A percentile compares a stretch with the other conserved stretches of the same genome.
These are phyloP conservation scores for Aspergillus nidulans DNA, from an alignment of 495 filamentous ascomycete species.

Conservation along the genomic window DNA sequence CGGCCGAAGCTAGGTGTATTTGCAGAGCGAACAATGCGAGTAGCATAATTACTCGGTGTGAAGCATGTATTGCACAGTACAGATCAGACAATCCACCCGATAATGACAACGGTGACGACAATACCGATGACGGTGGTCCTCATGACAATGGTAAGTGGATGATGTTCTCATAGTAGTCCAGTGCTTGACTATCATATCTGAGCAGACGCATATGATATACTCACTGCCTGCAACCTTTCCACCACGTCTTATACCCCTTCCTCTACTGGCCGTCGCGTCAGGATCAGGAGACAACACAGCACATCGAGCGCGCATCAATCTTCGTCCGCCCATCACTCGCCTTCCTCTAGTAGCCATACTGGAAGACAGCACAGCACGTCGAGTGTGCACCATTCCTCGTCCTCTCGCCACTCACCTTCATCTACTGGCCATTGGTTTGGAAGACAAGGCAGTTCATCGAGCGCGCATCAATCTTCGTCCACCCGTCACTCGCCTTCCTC, in stretches of 20 bases:
- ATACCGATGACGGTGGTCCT: constrained; percentile 17
- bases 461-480: too few species aligned
- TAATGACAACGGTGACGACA: constrained; percentile 12
- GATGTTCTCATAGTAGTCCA: background rate
- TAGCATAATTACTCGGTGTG: constrained; percentile 29
- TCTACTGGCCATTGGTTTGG: background rate
- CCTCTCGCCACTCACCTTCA: too few species aligned
- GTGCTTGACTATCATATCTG: background rate
- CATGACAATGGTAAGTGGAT: constrained; percentile 23
- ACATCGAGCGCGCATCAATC: background rate
- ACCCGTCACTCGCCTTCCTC: too few species aligned
- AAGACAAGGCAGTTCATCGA: background rate
- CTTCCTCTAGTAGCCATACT: too few species aligned
- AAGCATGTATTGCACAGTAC: constrained; percentile 35
- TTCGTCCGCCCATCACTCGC: too few species aligned
- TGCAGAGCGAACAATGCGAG: constrained; percentile 27
- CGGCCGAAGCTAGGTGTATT: constrained; percentile 29
- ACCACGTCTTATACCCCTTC: constrained; percentile 27
- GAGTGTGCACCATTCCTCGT: too few species aligned
- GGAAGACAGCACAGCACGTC: too few species aligned
- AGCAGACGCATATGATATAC: constrained; percentile 33
- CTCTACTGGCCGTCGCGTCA: too few species aligned
- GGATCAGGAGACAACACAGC: background rate
- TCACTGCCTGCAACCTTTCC: constrained; percentile 27
- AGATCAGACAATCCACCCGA: constrained; percentile 10